Conservation (phyloP, 768 basidiomycete genomes). For the Agrocybe praecox region DNA sequence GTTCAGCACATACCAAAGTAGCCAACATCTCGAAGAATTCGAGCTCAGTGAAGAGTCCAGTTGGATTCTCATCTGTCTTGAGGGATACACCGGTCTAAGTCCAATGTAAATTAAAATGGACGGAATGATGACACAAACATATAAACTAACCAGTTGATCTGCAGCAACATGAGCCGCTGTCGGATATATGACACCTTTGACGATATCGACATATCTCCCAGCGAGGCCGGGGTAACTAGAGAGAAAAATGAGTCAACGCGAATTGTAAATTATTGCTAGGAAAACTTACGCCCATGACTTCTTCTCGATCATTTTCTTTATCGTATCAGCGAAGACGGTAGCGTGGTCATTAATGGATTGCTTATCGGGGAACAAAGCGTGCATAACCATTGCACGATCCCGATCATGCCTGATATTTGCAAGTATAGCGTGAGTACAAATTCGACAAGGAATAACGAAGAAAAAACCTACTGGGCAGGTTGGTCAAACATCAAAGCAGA, state of each 20-base stretch:
- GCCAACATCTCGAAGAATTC: conserved; percentile 49
- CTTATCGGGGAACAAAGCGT: conserved; percentile 38
- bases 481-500: conserved; percentile 43
- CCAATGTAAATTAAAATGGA: not conserved
- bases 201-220: conserved; percentile 46
- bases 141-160: conserved; percentile 12
- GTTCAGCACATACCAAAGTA: conserved; percentile 31
- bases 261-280: too few relatives aligned
- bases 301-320: conserved; percentile 30
- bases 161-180: conserved; percentile 43
- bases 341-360: conserved; percentile 28
- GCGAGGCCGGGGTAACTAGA: conserved; percentile 26
- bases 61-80: conserved; percentile 47
- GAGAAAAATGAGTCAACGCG: too few relatives aligned
- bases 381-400: conserved; percentile 28
- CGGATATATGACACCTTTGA: conserved; percentile 50
- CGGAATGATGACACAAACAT: not conserved
- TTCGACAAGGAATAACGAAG: not conserved
- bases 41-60: conserved; percentile 45
- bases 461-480: conserved; percentile 22
- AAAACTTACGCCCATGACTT: conserved; percentile 17
- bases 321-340: conserved; percentile 29
- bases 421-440: not conserved
- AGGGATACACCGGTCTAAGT: conserved; percentile 43
- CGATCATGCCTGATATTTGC: conserved; percentile 29